Evolutionary conservation across 2,329 filamentous ascomycete genomes (phyloP), one percentile per base, ranked within the genome.

Genomic region (Pseudocercospora crystallina): DNA sequence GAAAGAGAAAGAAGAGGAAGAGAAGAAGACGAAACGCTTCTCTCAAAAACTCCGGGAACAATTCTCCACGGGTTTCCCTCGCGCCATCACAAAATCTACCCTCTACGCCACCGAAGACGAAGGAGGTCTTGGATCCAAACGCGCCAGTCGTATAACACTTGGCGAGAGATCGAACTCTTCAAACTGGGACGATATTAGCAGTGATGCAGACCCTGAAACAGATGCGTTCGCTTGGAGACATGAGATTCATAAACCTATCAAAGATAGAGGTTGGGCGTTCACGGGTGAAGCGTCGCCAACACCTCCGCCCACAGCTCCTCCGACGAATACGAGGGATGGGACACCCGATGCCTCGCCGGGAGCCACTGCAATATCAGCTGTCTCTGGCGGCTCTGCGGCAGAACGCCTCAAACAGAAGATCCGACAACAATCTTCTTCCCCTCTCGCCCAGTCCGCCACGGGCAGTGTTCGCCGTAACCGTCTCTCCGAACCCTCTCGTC

Each of bases 211-310:
- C 13, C 40, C 11, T n/a, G 33, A 43, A 33, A 43, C 13, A 47
- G 36, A 40, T 33, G 43, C 7, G 20, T 31, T 39, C 17, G 56
- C 61, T 40, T 62, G 56, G 42, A 47, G 43, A 11, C 51, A 56
- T 10, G 55, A 68, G 47, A 49, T 66, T 52, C 56, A 60, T 12
- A 58, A 63, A 29, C 65, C 66, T 5, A 51, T 63, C 14, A 55
- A 67, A 35, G 52, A 68, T 43, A 54, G 66, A 26, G 59, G 48
- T 7, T 69, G 59, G 54, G 65, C 68, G 2, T 44, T 64, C 1
- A 65, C 67, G 0, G 64, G 62, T 20, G 66, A 69, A 57, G 66
- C 63, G 14, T 65, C 65, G 8, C 64, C 67, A 3, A 69, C 67
- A n/a, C 67, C 67, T 12, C 64, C 67, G 5, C 39, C 39, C 11